Evolutionary conservation across 495 filamentous ascomycete genomes (phyloP), one percentile per base, ranked within the genome.

Genomic region (Paragyromitra xinjiangensis): DNA sequence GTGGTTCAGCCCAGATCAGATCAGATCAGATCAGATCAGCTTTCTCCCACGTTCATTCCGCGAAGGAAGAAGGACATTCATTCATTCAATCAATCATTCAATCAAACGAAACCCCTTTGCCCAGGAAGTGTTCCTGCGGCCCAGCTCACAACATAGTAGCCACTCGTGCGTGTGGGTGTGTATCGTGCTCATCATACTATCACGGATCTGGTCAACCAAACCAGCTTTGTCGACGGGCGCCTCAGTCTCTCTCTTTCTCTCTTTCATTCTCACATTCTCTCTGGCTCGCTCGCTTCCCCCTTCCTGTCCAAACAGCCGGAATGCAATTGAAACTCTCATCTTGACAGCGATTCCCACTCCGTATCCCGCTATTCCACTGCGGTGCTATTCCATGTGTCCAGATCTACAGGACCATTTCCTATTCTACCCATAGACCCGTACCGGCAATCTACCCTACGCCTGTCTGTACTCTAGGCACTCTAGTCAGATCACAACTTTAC

Each of bases 231-330:
- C 64, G 50, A 63, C 51, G 63, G 76, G 66, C 73, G 73, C 67
- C 73, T 76, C 62, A 67, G 48, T 51, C 77, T 16, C 26, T 39
- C 37, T 56, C 53, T 29, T 56, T 61, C 56, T 61, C 14, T 53
- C 50, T 24, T 8, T 53, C 16, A 22, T 48, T 48, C 53, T 56
- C 53, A n/a, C 48, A 51, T 56, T 56, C 56, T 37, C 56, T 61
- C 56, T n/a, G 14, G 29, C 29, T n/a, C 56, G 19, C 69, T 77
- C 74, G 77, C 77, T 79, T 79, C 77, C 75, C 76, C 77, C 75
- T 79, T 78, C 74, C 77, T 56, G 66, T 53, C 77, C 77, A 78
- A 79, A 78, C 65, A 72, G 75, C 67, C 75, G 77, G 77, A 79
- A 79, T 79, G 75, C 76, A 79, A 79, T 78, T 79, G 75, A 78